These are phyloP conservation scores for Alternaria metachromatica DNA, from an alignment of 2,329 filamentous ascomycete genomes.

Conservation along the genomic window DNA sequence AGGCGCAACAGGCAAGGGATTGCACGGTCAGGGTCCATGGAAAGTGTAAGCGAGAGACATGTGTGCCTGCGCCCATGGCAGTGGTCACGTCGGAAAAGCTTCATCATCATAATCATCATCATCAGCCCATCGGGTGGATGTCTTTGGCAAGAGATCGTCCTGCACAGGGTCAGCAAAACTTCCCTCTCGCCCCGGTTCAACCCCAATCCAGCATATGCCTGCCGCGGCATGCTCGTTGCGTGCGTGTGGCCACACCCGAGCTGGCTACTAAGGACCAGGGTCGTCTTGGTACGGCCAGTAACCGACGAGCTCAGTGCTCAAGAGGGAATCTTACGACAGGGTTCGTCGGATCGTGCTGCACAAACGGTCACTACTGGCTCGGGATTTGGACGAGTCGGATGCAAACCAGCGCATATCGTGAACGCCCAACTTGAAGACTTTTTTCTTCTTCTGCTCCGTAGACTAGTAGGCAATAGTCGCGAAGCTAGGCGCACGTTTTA, in stretches of 20 bases:
- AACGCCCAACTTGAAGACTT: neutral
- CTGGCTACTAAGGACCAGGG: neutral
- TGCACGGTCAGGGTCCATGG: neutral
- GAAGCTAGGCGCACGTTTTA: neutral
- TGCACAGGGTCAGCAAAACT: neutral
- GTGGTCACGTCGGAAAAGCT: conserved; percentile 3
- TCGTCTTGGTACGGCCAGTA: neutral
- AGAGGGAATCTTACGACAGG: neutral
- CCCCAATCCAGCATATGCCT: conserved; percentile 2
- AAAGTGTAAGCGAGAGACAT: conserved; percentile 4
- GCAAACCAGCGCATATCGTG: conserved; percentile 4
- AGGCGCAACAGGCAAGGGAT: neutral
- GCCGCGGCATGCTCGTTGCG: neutral
- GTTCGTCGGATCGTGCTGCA: neutral
- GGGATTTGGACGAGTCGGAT: conserved; percentile 10
- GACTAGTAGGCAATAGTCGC: neutral
- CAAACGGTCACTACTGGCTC: conserved; percentile 1
- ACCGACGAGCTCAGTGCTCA: neutral
- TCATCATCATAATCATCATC: conserved; percentile 1
- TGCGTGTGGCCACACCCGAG: neutral
- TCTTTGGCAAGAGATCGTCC: neutral
- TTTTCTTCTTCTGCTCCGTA: neutral
- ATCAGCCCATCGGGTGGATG: neutral
- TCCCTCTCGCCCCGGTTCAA: neutral
- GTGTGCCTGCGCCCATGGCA: conserved; percentile 1